These are phyloP conservation scores for Venturia carpophila DNA, from an alignment of 2,329 filamentous ascomycete species.

Conservation along the genomic window DNA sequence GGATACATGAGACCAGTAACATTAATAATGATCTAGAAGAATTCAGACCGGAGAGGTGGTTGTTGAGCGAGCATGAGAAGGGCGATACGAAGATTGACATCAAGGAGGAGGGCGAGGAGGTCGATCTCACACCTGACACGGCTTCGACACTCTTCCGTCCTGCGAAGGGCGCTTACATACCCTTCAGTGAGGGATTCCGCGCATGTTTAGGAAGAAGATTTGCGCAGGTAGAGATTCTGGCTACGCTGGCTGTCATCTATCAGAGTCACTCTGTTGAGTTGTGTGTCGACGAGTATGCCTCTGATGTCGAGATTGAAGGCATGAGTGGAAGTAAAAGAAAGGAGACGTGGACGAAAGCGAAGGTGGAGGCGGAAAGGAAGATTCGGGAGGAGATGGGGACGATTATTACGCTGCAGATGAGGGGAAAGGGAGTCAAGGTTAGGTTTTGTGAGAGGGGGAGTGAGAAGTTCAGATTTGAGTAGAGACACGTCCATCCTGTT, in stretches of 20 bases:
- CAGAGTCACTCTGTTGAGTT: conserved; percentile 59
- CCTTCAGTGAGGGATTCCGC: conserved; percentile 49
- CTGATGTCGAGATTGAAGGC: conserved; percentile 34
- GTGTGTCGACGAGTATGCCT: conserved; percentile 46
- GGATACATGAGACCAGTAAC: conserved; percentile 27
- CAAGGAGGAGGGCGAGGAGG: conserved; percentile 46
- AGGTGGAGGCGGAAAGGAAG: conserved; percentile 44
- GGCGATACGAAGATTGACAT: conserved; percentile 16
- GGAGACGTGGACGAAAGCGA: conserved; percentile 54
- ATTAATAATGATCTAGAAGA: conserved; percentile 51
- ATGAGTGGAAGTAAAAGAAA: conserved; percentile 41
- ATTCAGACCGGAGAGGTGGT: conserved; percentile 68
- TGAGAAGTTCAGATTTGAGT: conserved; percentile 51
- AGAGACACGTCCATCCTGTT: background rate
- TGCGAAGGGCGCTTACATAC: conserved; percentile 44
- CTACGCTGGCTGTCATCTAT: conserved; percentile 46
- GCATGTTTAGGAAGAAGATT: conserved; percentile 50
- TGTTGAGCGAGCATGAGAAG: conserved; percentile 29
- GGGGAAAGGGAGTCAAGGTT: conserved; percentile 53
- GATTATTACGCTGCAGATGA: conserved; percentile 66
- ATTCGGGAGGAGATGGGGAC: conserved; percentile 49
- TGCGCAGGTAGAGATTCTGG: conserved; percentile 50
- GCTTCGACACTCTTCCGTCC: conserved; percentile 54
- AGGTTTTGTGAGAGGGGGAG: conserved; percentile 60
- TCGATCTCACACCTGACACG: conserved; percentile 53